Conservation (phyloP, 1,284 basidiomycete genomes). For the Melanopsichium pennsylvanicum region DNA sequence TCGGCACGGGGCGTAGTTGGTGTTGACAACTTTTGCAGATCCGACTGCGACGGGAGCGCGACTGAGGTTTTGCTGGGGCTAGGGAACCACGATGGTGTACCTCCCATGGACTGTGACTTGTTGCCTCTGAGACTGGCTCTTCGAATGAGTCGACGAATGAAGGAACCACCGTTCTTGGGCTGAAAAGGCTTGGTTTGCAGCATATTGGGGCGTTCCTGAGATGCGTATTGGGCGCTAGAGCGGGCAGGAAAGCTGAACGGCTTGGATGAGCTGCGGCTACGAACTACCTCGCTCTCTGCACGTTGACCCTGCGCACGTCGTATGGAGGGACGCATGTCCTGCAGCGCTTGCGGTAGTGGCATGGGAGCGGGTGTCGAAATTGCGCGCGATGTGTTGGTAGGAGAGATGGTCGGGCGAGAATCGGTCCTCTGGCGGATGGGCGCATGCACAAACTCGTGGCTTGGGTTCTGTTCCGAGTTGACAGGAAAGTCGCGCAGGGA, state of each 20-base stretch:
- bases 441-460: slow-evolving; percentile 26
- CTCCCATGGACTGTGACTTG: slow-evolving; percentile 35
- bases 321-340: slow-evolving; percentile 28
- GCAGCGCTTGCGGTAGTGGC: slow-evolving; percentile 27
- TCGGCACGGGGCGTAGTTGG: slow-evolving; percentile 12
- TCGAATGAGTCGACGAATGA: slow-evolving; percentile 41
- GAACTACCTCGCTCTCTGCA: slow-evolving; percentile 41
- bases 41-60: slow-evolving; percentile 14
- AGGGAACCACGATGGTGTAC: neutral
- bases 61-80: slow-evolving; percentile 12
- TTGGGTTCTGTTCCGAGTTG: slow-evolving; percentile 18
- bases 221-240: slow-evolving; percentile 27
- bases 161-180: slow-evolving; percentile 16
- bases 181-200: slow-evolving; percentile 2
- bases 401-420: slow-evolving; percentile 37
- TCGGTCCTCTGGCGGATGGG: slow-evolving; percentile 32
- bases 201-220: slow-evolving; percentile 11
- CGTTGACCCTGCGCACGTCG: slow-evolving; percentile 31
- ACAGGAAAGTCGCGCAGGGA: slow-evolving; percentile 33
- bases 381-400: slow-evolving; percentile 23
- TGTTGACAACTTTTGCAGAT: slow-evolving; percentile 4
- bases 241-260: slow-evolving; percentile 36
- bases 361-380: slow-evolving; percentile 32
- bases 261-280: slow-evolving; percentile 19
- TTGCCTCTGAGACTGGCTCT: slow-evolving; percentile 36